A percentile compares a stretch with the other conserved stretches of the same genome.
phyloP scores from a whole-genome alignment of 148 eudicot genomes.

The Spergularia bocconei region DNA sequence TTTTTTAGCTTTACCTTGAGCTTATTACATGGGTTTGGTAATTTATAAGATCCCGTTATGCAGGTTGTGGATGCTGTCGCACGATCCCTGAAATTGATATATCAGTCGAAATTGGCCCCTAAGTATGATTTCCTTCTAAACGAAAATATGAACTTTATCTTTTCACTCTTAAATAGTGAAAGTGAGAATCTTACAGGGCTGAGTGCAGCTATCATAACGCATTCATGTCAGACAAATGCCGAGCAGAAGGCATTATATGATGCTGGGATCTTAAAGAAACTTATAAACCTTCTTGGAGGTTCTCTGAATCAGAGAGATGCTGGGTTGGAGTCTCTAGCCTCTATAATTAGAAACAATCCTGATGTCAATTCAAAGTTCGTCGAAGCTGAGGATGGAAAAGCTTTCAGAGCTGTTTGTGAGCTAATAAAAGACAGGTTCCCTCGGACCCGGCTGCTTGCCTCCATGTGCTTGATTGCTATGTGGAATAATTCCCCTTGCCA shows the following conservation, averaged over 20 bases:
- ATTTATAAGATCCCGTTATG: constrained; percentile 8
- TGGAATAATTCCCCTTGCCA: constrained; percentile 60
- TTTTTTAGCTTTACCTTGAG: background rate
- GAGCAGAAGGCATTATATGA: constrained; percentile 75
- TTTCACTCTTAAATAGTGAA: constrained; percentile 66
- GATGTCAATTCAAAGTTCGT: constrained; percentile 54
- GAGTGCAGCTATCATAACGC: constrained; percentile 84
- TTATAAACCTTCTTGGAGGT: constrained; percentile 65
- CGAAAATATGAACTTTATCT: constrained; percentile 65
- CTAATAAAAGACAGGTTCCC: constrained; percentile 67
- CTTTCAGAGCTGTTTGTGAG: constrained; percentile 54
- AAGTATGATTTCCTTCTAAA: constrained; percentile 66
- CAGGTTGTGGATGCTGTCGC: constrained; percentile 96
- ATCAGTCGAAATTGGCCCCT: constrained; percentile 90
- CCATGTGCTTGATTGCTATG: constrained; percentile 69
- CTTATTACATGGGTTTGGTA: background rate
- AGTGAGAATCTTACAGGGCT: constrained; percentile 91
- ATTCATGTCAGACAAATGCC: constrained; percentile 66
- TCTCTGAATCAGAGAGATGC: constrained; percentile 84
- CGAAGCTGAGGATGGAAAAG: constrained; percentile 64
- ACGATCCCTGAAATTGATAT: constrained; percentile 87
- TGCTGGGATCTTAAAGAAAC: constrained; percentile 75
- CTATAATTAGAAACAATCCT: constrained; percentile 61
- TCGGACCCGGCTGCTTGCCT: constrained; percentile 82
- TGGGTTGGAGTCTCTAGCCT: constrained; percentile 78